Conservation (phyloP, 164 flowering plant genomes). For the Piper longum region DNA sequence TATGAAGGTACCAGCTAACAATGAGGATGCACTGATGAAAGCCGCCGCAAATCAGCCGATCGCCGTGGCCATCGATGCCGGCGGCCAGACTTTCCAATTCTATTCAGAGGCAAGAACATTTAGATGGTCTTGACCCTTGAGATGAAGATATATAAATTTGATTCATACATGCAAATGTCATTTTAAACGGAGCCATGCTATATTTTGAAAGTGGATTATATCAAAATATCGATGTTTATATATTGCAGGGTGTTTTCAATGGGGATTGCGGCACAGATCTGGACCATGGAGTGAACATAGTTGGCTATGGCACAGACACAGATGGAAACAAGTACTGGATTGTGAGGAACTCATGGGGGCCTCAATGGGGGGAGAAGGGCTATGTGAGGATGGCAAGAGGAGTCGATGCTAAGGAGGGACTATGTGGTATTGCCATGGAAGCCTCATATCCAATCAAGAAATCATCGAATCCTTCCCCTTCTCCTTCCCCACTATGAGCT, state of each 20-base stretch:
- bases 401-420: constrained; percentile 31
- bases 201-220: background rate
- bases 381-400: constrained; percentile 71
- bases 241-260: constrained; percentile 56
- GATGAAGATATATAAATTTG: background rate
- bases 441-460: constrained; percentile 75
- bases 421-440: constrained; percentile 80
- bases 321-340: constrained; percentile 89
- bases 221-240: background rate
- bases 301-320: constrained; percentile 64
- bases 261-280: constrained; percentile 60
- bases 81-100: constrained; percentile 56
- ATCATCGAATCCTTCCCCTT: constrained; percentile 19
- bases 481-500: background rate
- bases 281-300: constrained; percentile 71
- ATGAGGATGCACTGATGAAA: constrained; percentile 56
- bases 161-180: background rate
- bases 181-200: background rate
- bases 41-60: constrained; percentile 66
- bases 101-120: constrained; percentile 47
- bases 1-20: constrained; percentile 48
- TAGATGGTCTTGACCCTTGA: background rate
- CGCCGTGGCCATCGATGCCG: constrained; percentile 69
- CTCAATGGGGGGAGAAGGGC: constrained; percentile 84
- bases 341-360: constrained; percentile 93